Evolutionary conservation across 768 basidiomycete species (phyloP).

Genomic region (Tubosaeta sp.): DNA sequence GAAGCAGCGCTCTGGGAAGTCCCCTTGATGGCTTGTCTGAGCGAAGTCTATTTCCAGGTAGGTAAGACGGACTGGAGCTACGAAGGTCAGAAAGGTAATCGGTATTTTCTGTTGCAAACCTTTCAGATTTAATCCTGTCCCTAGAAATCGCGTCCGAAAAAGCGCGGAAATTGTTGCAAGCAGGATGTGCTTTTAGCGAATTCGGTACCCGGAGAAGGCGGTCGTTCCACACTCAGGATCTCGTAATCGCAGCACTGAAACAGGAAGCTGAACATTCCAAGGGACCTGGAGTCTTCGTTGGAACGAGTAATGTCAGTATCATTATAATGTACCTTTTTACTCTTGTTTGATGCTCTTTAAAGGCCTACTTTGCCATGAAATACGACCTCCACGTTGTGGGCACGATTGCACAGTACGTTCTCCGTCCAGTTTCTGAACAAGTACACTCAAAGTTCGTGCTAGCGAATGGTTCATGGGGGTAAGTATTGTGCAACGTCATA

Average conservation of each 20-base stretch:
- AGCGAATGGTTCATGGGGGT: slow-evolving; percentile 94
- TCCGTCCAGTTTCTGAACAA: not conserved
- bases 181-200: slow-evolving; percentile 73
- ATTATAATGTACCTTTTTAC: not conserved
- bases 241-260: slow-evolving; percentile 66
- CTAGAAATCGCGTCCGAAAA: slow-evolving; percentile 74
- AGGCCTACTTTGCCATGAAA: slow-evolving; percentile 85
- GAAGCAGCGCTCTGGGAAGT: slow-evolving; percentile 96
- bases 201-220: slow-evolving; percentile 84
- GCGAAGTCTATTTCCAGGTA: slow-evolving; percentile 80
- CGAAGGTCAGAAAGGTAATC: slow-evolving; percentile 71
- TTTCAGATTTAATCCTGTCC: not conserved
- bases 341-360: not conserved
- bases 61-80: slow-evolving; percentile 81
- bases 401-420: slow-evolving; percentile 79
- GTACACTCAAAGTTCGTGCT: slow-evolving; percentile 5
- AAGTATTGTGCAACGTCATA: slow-evolving; percentile 19
- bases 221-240: slow-evolving; percentile 69
- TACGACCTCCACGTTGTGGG: slow-evolving; percentile 66
- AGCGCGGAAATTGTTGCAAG: slow-evolving; percentile 55
- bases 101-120: not conserved
- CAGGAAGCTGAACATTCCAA: slow-evolving; percentile 53
- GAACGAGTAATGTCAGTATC: slow-evolving; percentile 81
- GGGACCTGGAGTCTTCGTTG: slow-evolving; percentile 47
- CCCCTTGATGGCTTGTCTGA: slow-evolving; percentile 87